Evolutionary conservation across 2,329 filamentous ascomycete species (phyloP), one percentile per base, ranked within the genome.

Genomic region (Fusarium aywerte): DNA sequence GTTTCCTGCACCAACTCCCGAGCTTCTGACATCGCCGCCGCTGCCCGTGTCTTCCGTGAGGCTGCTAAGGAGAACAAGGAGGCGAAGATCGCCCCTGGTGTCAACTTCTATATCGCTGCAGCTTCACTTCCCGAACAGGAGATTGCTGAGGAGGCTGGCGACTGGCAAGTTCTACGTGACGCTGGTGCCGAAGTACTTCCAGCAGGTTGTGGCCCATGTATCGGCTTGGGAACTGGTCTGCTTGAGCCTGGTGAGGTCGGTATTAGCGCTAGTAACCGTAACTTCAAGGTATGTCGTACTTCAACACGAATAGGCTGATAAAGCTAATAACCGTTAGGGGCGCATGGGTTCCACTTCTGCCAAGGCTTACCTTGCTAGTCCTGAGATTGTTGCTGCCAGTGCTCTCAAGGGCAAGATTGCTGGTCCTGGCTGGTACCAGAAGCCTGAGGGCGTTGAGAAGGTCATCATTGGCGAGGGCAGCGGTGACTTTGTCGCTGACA

Each of bases 321-420:
- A 21, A 47, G 11, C 38, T 63, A 50, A 62, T 38, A 21, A 2
- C 3, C 0, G 7, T 0, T 21, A 94, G 78, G 94, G 93, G 0
- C 88, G 94, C 4, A 96, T 97, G 92, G 94, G 94, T 21, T 62
- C 70, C 2, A 53, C 60, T 2, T 35, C 51, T 7, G 92, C 93
- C 0, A 89, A 93, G 73, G 92, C 93, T 0, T 97, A 97, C 76
- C 88, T 97, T 1, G 91, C 90, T 7, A 95, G 91, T 68, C 94
- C 96, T 1, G 94, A 97, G 74, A 90, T 97, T 4, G 95, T 98
- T 1, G 95, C 95, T 5, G 94, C 96, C 9, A 96, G 92, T 72
- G 95, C 95, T 4, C 80, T 97, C 0, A 73, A 83, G 16, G 92
- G 92, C 13, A 85, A 85, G 62, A 93, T 94, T 33, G 82, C 88